A percentile compares a stretch with the other conserved stretches of the same genome.
phyloP scores from a whole-genome alignment of 1,284 basidiomycete genomes.

The Pseudomicrostroma phylloplanum region DNA sequence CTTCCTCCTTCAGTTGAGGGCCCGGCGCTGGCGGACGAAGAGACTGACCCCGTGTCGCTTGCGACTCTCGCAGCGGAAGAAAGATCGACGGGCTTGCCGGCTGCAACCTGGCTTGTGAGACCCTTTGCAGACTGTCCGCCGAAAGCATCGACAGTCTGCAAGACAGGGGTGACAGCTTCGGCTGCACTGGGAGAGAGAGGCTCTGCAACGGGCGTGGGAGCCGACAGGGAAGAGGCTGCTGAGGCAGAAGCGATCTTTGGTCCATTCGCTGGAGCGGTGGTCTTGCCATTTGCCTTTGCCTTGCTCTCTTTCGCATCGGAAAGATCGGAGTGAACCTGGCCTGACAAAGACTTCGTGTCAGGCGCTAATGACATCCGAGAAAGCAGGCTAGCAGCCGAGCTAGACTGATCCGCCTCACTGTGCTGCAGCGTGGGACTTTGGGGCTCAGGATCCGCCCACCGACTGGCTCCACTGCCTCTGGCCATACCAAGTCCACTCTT shows the following conservation, averaged over 20 bases:
- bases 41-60: neutral
- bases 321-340: constrained; percentile 17
- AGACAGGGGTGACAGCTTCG: too few relatives aligned
- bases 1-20: neutral
- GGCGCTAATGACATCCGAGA: neutral
- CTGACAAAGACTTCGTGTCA: constrained; percentile 10
- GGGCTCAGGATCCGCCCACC: constrained; percentile 22
- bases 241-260: too few relatives aligned
- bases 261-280: too few relatives aligned
- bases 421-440: too few relatives aligned
- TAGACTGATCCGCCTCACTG: neutral
- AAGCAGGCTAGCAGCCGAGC: constrained; percentile 7
- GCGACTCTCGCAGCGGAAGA: neutral
- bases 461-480: constrained; percentile 20
- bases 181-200: too few relatives aligned
- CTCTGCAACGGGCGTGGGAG: too few relatives aligned
- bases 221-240: too few relatives aligned
- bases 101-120: too few relatives aligned
- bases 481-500: constrained; percentile 20
- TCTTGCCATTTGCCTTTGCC: neutral
- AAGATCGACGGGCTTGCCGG: neutral
- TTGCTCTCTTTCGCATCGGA: constrained; percentile 12
- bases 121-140: too few relatives aligned
- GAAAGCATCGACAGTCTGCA: too few relatives aligned
- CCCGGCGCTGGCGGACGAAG: neutral